Evolutionary conservation across 768 basidiomycete species (phyloP), one percentile per base, ranked within the genome.

Genomic region (Termitomyces sp.): DNA sequence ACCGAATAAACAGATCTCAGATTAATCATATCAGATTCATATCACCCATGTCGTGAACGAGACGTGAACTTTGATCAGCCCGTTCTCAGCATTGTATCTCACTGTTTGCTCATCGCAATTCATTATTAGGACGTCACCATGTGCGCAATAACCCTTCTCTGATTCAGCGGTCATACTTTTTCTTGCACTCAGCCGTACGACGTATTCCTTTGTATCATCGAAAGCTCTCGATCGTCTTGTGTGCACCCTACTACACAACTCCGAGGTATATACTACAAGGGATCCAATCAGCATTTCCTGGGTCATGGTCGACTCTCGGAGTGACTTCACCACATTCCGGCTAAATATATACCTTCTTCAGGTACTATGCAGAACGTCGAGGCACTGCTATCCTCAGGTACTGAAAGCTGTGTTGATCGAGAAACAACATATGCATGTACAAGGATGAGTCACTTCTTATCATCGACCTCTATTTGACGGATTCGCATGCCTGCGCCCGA

Each of bases 401-500:
- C 48, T 16, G 5, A 36, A 27, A 49, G 35, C 48, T 49, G 35
- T 49, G 48, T n/a, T 27, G 48, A 49, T 49, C 35, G n/a, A 48
- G 33, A 23, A 35, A 42, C 13, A 12, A 6, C 11, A 10, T 40
- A 9, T 40, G n/a, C 18, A 22, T 29, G n/a, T n/a, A n/a, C n/a
- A n/a, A n/a, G n/a, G n/a, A n/a, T n/a, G 15, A 23, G 6, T 48
- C 29, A 13, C 22, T 47, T 31, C 32, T 47, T 16, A 35, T 35
- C 45, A 18, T 33, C 20, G 32, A 13, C 5, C 45, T 33, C 13
- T 18, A 13, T 20, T 46, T 6, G 20, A 32, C 18, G 20, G 40
- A 41, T 41, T 12, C 11, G 18, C 11, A 22, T 9, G 22, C 40
- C 23, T 22, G 16, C 23, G 23, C 6, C 23, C 22, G 23, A 42